Conservation (phyloP, 805 yeast genomes). For the Wickerhamiella lipophila region DNA sequence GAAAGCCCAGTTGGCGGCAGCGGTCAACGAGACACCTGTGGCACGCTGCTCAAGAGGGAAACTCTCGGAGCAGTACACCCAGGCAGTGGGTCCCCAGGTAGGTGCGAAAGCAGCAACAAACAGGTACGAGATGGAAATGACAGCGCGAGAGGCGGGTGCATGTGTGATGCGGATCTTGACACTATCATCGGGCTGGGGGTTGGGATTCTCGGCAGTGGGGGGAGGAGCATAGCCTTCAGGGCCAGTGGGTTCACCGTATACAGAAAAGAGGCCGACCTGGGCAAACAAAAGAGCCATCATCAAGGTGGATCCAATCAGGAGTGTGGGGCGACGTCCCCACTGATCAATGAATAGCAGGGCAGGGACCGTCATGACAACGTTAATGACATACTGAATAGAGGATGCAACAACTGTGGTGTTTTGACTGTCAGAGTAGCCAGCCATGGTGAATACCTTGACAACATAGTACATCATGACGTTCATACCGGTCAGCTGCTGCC, state of each 20-base stretch:
- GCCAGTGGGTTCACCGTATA: conserved; percentile 20
- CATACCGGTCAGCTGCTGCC: conserved; percentile 62
- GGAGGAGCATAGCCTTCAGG: conserved; percentile 15
- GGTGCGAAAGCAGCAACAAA: conserved; percentile 68
- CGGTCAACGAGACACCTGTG: conserved; percentile 57
- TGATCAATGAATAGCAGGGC: conserved; percentile 44
- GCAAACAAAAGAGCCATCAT: conserved; percentile 53
- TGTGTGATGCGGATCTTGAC: conserved; percentile 40
- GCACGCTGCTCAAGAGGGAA: conserved; percentile 67
- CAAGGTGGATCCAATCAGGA: conserved; percentile 49
- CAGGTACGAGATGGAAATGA: conserved; percentile 42
- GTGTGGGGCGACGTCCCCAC: conserved; percentile 52
- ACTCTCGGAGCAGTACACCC: conserved; percentile 52
- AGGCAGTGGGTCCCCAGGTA: conserved; percentile 73
- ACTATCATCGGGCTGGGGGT: conserved; percentile 7
- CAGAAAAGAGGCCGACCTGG: conserved; percentile 38
- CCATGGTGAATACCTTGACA: conserved; percentile 40
- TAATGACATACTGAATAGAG: conserved; percentile 34
- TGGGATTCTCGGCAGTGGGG: neutral
- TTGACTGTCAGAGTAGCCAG: conserved; percentile 31
- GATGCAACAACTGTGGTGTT: conserved; percentile 43
- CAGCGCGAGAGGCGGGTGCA: conserved; percentile 33
- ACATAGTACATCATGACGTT: conserved; percentile 61
- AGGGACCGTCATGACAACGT: conserved; percentile 43
- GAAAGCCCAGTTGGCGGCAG: conserved; percentile 70